phyloP scores from a whole-genome alignment of 2,329 filamentous ascomycete species.

The Hypoxylon sp. region DNA sequence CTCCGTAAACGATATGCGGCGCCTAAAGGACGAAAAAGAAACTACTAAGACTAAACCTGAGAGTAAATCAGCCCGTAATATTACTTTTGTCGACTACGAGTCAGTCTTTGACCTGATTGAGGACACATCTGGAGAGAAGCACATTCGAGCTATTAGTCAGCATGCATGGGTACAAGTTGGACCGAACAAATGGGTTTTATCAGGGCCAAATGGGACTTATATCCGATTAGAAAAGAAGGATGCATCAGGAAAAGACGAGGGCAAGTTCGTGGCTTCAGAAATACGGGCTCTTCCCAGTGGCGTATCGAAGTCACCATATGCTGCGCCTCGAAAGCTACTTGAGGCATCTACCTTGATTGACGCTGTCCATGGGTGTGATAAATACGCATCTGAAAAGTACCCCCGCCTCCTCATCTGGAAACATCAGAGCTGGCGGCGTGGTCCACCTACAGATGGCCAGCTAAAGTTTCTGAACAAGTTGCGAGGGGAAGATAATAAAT shows the following conservation, averaged over 20 bases:
- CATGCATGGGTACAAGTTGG: slow-evolving; percentile 87
- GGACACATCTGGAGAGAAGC: slow-evolving; percentile 82
- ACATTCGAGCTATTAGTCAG: slow-evolving; percentile 82
- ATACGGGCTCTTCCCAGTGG: slow-evolving; percentile 64
- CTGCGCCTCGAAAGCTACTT: slow-evolving; percentile 78
- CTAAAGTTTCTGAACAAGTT: slow-evolving; percentile 79
- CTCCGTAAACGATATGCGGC: slow-evolving; percentile 73
- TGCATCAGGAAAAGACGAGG: slow-evolving; percentile 47
- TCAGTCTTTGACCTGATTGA: slow-evolving; percentile 91
- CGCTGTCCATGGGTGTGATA: slow-evolving; percentile 89
- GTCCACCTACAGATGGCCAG: slow-evolving; percentile 75
- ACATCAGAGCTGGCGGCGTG: slow-evolving; percentile 77
- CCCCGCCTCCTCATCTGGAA: slow-evolving; percentile 77
- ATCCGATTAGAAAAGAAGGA: slow-evolving; percentile 66
- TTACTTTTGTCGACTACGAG: slow-evolving; percentile 92
- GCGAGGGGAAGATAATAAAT: slow-evolving; percentile 66
- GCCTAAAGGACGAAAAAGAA: slow-evolving; percentile 66
- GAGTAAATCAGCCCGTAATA: slow-evolving; percentile 59
- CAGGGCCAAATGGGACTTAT: slow-evolving; percentile 74
- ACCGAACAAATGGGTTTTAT: slow-evolving; percentile 79
- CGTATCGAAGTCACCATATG: slow-evolving; percentile 72
- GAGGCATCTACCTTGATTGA: slow-evolving; percentile 76
- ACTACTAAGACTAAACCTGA: slow-evolving; percentile 48
- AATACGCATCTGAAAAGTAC: slow-evolving; percentile 78
- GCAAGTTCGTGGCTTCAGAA: slow-evolving; percentile 63